These are phyloP conservation scores for Colletotrichum theobromicola DNA, from an alignment of 2,329 filamentous ascomycete species.

Conservation along the genomic window DNA sequence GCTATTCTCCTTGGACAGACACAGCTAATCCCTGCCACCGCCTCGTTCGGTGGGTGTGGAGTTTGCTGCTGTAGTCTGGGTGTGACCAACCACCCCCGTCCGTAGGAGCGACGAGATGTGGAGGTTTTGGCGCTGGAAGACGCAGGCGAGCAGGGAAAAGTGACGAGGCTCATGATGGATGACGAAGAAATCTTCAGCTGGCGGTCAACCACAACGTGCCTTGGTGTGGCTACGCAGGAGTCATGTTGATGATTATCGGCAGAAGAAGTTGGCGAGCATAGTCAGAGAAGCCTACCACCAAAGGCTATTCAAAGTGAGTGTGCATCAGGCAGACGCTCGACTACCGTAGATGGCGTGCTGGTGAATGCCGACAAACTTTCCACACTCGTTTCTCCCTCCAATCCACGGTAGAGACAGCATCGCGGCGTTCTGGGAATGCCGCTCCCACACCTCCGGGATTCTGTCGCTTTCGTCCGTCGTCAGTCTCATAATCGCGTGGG, in stretches of 20 bases:
- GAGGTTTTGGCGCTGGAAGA: constrained; percentile 10
- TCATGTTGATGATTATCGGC: neutral
- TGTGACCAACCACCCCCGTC: constrained; percentile 16
- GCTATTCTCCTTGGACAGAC: neutral
- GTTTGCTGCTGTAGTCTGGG: constrained; percentile 16
- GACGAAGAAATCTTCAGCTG: constrained; percentile 4
- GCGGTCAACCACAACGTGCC: constrained; percentile 5
- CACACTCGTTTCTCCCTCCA: constrained; percentile 17
- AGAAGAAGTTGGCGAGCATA: neutral
- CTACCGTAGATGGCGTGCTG: neutral
- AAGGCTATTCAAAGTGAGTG: neutral
- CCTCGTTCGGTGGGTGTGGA: constrained; percentile 15
- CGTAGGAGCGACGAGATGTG: neutral
- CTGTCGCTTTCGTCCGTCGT: constrained; percentile 6
- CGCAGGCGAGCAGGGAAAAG: constrained; percentile 6
- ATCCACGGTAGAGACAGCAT: constrained; percentile 2
- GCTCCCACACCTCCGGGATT: neutral
- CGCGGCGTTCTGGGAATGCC: neutral
- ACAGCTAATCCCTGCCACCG: constrained; percentile 16
- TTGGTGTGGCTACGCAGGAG: neutral
- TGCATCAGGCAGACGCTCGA: neutral
- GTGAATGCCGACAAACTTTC: constrained; percentile 9
- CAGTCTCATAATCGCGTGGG: neutral
- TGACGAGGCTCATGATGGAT: constrained; percentile 19
- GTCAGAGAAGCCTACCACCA: neutral